phyloP scores from a whole-genome alignment of 768 basidiomycete species.

The Suillus cothurnatus region DNA sequence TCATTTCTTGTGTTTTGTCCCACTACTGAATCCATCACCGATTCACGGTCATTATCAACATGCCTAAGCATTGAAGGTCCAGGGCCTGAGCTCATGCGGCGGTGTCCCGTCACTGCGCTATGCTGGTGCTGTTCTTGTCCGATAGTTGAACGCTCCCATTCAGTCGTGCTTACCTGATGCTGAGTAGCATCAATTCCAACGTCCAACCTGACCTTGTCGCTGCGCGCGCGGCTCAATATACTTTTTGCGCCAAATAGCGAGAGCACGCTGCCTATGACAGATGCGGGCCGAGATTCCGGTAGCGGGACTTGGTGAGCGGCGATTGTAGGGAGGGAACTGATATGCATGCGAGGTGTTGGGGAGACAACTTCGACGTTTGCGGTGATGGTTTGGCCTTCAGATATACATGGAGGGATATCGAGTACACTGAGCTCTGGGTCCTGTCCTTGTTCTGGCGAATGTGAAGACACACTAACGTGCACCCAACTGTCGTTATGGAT shows the following conservation, averaged over 20 bases:
- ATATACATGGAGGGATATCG: background rate
- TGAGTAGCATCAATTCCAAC: slow-evolving; percentile 20
- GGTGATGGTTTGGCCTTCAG: slow-evolving; percentile 14
- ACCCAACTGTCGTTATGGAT: slow-evolving; percentile 35
- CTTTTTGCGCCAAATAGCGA: slow-evolving; percentile 2
- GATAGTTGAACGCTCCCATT: slow-evolving; percentile 8
- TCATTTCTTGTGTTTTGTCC: background rate
- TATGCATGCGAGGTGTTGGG: slow-evolving; percentile 10
- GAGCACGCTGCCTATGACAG: slow-evolving; percentile 27
- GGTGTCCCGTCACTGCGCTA: background rate
- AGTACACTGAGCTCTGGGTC: slow-evolving; percentile 8
- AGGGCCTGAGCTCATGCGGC: background rate
- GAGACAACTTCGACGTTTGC: slow-evolving; percentile 12
- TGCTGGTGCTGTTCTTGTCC: slow-evolving; percentile 13
- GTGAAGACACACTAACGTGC: slow-evolving; percentile 17
- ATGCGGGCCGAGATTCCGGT: slow-evolving; percentile 33
- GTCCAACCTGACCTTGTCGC: slow-evolving; percentile 25
- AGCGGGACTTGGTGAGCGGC: slow-evolving; percentile 27
- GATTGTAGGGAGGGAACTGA: slow-evolving; percentile 19
- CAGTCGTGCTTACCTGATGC: background rate
- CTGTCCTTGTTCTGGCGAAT: slow-evolving; percentile 8
- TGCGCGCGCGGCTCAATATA: slow-evolving; percentile 7
- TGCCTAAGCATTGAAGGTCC: slow-evolving; percentile 12
- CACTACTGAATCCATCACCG: background rate
- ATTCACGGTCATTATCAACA: background rate